Evolutionary conservation across 139 green algal species (phyloP), one percentile per base, ranked within the genome.

Genomic region (Spirogloea muscicola): DNA sequence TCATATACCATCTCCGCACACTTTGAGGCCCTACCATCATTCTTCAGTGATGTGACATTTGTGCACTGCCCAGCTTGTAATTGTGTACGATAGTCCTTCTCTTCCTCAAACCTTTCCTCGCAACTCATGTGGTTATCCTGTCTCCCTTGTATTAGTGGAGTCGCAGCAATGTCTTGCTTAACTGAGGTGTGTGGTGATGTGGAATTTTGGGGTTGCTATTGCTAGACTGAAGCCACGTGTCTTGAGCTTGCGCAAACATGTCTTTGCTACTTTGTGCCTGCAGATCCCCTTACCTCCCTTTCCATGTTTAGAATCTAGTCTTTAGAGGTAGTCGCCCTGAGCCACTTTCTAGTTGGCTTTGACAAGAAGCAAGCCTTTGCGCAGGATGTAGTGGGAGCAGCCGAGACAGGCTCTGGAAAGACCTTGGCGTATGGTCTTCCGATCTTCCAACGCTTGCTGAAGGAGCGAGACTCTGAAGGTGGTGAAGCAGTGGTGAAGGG

Each of bases 341-440:
- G 46, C 46, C 21, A 21, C 21, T 21, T n/a, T n/a, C 46, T 31
- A 55, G 21, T 21, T 21, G 46, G 46, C 21, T 21, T 31, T 55
- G 46, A 31, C 46, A 21, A 21, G 46, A 21, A 55, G 21, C 46
- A 55, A 55, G 21, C 21, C 52, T 62, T 7, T 7, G 52, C 40
- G 52, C 71, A 79, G 74, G 94, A 98, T 77, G 70, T 99, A 4
- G 90, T 99, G 58, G 94, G 94, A 1, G 94, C 94, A 0, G 94
- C 94, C 2, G 90, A 98, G 79, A 98, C 94, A 3, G 94, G 94
- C 7, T 95, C 87, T 39, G 94, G 94, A n/a, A 99, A 98, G 82
- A 99, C 94, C 2, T 87, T 99, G 42, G 94, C 94, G 0, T 99
- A 97, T 75, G 94, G 88, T 0, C 82, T 98, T 55, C 94, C 94